Percentiles rank a stretch among this genome's conserved stretches.
These are phyloP conservation scores for Fonsecaea erecta DNA, from an alignment of 2,329 filamentous ascomycete species.

Conservation along the genomic window DNA sequence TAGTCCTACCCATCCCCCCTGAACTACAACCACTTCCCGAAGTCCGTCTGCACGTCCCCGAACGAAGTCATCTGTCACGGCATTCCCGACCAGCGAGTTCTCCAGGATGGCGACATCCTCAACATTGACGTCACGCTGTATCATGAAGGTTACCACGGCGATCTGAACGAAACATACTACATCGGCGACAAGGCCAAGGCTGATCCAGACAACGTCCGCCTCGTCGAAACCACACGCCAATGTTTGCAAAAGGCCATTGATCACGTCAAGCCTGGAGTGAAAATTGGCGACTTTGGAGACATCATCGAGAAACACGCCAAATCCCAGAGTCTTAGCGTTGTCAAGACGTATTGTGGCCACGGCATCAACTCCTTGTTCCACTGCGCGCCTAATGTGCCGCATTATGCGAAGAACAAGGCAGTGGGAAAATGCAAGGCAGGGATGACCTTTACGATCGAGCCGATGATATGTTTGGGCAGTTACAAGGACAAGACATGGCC, in stretches of 20 bases:
- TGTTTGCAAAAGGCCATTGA: constrained; percentile 90
- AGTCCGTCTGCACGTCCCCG: constrained; percentile 93
- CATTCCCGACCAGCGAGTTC: constrained; percentile 85
- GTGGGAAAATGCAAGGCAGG: constrained; percentile 91
- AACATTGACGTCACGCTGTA: constrained; percentile 97
- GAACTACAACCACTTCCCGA: constrained; percentile 96
- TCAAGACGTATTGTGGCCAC: constrained; percentile 95
- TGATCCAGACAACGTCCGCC: constrained; percentile 83
- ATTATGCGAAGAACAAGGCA: constrained; percentile 98
- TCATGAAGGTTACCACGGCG: constrained; percentile 92
- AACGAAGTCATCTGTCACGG: constrained; percentile 99
- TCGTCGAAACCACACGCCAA: constrained; percentile 87
- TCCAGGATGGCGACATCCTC: constrained; percentile 91
- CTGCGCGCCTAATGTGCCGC: constrained; percentile 88
- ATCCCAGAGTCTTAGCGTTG: constrained; percentile 80
- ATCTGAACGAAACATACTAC: constrained; percentile 98
- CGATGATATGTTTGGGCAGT: constrained; percentile 93
- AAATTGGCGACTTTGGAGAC: constrained; percentile 92
- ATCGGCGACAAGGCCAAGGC: constrained; percentile 85
- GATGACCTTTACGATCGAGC: constrained; percentile 99
- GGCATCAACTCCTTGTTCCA: constrained; percentile 95
- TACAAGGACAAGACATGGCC: constrained; percentile 96
- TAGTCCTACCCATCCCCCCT: constrained; percentile 93
- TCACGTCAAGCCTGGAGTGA: constrained; percentile 87
- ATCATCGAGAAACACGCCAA: constrained; percentile 96